A percentile compares a stretch with the other conserved stretches of the same genome.
Evolutionary conservation across 306 rosid species (phyloP).

Genomic region (Cicer bijugum): DNA sequence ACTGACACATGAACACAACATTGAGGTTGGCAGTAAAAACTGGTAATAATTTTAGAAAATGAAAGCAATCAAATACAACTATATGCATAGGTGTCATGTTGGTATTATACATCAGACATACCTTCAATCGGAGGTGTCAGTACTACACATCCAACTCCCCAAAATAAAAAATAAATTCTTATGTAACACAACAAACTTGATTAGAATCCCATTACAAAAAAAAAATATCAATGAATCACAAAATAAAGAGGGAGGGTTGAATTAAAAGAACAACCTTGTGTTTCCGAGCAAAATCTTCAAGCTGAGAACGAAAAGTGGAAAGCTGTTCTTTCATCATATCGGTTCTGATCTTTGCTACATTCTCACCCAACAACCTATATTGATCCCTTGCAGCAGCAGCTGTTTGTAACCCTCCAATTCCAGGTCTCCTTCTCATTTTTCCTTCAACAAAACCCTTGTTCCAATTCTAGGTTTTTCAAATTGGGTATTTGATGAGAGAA

Average conservation of each 20-base stretch:
- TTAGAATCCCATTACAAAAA: neutral
- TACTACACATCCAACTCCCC: conserved; percentile 8
- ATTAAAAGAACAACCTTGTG: conserved; percentile 63
- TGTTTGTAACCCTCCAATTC: conserved; percentile 87
- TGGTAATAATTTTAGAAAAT: too few species aligned
- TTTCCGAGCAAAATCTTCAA: conserved; percentile 95
- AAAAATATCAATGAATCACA: neutral
- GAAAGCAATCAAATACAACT: too few species aligned
- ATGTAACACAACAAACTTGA: neutral
- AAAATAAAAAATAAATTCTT: conserved; percentile 20
- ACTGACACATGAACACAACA: too few species aligned
- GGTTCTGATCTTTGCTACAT: conserved; percentile 91
- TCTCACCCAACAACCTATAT: conserved; percentile 81
- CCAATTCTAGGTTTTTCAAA: neutral
- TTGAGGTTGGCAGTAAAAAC: too few species aligned
- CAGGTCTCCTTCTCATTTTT: conserved; percentile 84
- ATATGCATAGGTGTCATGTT: too few species aligned
- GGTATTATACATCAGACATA: too few species aligned
- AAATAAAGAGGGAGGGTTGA: neutral
- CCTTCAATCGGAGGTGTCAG: too few species aligned
- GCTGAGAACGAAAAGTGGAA: conserved; percentile 83
- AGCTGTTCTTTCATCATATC: conserved; percentile 96
- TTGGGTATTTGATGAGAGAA: neutral
- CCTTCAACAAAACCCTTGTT: neutral
- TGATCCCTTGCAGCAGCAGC: conserved; percentile 93